A percentile compares a stretch with the other conserved stretches of the same genome.
Conservation (phyloP, 257 asterid species). For the Nyctanthes arbortristis region DNA sequence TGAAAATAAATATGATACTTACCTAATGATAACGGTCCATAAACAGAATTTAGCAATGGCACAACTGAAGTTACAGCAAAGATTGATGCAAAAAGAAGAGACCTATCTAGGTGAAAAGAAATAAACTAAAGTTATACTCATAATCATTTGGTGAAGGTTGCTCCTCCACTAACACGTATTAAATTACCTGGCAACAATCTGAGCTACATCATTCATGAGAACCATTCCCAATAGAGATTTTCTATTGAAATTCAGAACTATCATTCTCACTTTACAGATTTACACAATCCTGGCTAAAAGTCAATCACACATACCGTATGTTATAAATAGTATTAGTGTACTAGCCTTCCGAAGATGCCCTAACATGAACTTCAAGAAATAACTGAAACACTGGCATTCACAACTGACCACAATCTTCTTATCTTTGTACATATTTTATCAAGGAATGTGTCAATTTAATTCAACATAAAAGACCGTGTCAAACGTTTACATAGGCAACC, state of each 20-base stretch:
- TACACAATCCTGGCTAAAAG: background rate
- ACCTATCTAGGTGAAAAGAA: background rate
- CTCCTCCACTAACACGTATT: background rate
- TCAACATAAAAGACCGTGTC: background rate
- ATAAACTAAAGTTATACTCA: background rate
- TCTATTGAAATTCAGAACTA: background rate
- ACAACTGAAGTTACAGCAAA: background rate
- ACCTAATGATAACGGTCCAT: background rate
- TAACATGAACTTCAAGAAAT: background rate
- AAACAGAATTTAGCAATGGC: background rate
- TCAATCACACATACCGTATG: background rate
- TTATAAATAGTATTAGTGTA: too few relatives aligned
- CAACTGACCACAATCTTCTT: background rate
- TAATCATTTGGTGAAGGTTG: background rate
- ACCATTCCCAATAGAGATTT: background rate
- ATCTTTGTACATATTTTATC: background rate
- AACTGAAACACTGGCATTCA: background rate
- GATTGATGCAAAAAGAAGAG: background rate
- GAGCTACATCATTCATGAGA: background rate
- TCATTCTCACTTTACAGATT: background rate
- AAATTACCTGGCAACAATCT: background rate
- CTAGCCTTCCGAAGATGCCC: background rate
- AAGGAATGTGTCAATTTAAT: background rate
- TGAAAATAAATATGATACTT: background rate
- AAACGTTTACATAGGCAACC: too few relatives aligned